These are phyloP conservation scores for Saitozyma sp. DNA, from an alignment of 768 basidiomycete genomes.

Conservation along the genomic window DNA sequence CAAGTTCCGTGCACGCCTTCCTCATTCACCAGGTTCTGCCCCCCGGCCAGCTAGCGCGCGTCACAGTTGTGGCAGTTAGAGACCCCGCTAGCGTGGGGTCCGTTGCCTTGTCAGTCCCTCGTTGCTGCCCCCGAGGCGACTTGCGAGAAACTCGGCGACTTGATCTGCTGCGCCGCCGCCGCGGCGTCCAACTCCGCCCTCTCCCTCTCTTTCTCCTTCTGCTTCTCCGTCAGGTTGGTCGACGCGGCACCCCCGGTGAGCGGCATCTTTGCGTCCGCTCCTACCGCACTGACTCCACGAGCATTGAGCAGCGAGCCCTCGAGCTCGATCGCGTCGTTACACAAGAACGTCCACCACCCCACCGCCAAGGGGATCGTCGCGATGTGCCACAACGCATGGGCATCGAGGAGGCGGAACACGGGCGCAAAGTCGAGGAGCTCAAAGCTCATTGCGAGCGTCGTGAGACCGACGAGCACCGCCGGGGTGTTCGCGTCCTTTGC, in stretches of 20 bases:
- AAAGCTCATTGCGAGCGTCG: slow-evolving; percentile 71
- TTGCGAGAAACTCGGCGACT: too few species aligned
- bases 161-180: too few species aligned
- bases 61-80: too few species aligned
- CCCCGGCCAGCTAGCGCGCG: too few species aligned
- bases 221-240: neutral
- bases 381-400: slow-evolving; percentile 91
- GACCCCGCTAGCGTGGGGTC: too few species aligned
- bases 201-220: too few species aligned
- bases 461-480: slow-evolving; percentile 61
- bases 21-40: too few species aligned
- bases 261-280: neutral
- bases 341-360: slow-evolving; percentile 77
- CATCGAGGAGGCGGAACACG: slow-evolving; percentile 71
- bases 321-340: slow-evolving; percentile 32
- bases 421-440: slow-evolving; percentile 93
- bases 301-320: slow-evolving; percentile 12
- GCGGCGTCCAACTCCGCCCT: too few species aligned
- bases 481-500: slow-evolving; percentile 35
- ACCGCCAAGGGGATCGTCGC: slow-evolving; percentile 73
- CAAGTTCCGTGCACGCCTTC: too few species aligned
- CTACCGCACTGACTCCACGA: neutral
- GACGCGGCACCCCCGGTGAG: neutral
- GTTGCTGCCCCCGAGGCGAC: too few species aligned
- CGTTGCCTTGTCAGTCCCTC: too few species aligned